phyloP scores from a whole-genome alignment of 2,329 filamentous ascomycete genomes.

The Neoascochyta sp. region DNA sequence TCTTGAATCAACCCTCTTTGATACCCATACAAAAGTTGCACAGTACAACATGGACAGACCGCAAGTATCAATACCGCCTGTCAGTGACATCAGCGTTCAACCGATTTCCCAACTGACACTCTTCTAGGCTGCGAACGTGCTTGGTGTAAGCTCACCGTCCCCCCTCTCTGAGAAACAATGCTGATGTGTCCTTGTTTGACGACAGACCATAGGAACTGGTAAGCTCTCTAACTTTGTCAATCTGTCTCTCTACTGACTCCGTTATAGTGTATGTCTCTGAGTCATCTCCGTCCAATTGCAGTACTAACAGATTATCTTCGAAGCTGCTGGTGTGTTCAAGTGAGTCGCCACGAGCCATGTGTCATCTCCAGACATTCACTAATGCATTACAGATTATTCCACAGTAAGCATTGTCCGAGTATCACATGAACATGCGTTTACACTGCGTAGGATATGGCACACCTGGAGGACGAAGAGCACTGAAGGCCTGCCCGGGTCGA shows the following conservation, averaged over 20 bases:
- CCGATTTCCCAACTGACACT: conserved; percentile 15
- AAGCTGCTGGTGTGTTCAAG: conserved; percentile 45
- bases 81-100: conserved; percentile 8
- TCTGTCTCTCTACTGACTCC: conserved; percentile 9
- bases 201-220: conserved; percentile 41
- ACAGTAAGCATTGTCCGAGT: conserved; percentile 29
- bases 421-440: conserved; percentile 9
- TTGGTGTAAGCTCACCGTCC: conserved; percentile 33
- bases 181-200: conserved; percentile 10
- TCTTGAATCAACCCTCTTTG: no score
- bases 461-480: conserved; percentile 61
- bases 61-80: conserved; percentile 35
- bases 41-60: conserved; percentile 30
- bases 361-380: conserved; percentile 6
- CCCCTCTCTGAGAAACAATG: conserved; percentile 4
- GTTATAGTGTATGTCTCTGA: conserved; percentile 19
- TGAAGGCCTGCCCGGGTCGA: conserved; percentile 56
- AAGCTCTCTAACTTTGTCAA: conserved; percentile 4
- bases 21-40: no score
- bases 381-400: conserved; percentile 28
- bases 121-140: conserved; percentile 37
- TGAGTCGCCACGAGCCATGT: conserved; percentile 11
- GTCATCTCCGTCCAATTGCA: neutral
- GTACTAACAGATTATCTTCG: conserved; percentile 13
- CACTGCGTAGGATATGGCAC: conserved; percentile 51